Evolutionary conservation across 495 filamentous ascomycete genomes (phyloP).

Genomic region (Trichoderma gamsii): DNA sequence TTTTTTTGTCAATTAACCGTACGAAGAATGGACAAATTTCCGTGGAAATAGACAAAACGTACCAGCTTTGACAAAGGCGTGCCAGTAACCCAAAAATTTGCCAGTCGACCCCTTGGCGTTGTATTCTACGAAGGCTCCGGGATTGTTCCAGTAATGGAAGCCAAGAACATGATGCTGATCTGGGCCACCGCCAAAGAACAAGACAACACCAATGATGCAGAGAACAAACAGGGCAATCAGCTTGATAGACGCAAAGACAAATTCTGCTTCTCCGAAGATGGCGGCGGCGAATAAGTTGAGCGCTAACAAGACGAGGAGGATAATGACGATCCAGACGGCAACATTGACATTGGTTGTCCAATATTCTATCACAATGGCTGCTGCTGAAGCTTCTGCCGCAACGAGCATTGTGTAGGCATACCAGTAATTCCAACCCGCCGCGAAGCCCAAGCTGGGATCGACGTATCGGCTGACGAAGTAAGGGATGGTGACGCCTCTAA

Average conservation of each 20-base stretch:
- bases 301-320: constrained; percentile 36
- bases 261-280: constrained; percentile 59
- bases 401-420: constrained; percentile 44
- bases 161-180: constrained; percentile 47
- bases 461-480: constrained; percentile 70
- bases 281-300: constrained; percentile 46
- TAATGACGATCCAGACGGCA: constrained; percentile 56
- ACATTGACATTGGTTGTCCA: constrained; percentile 47
- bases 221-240: constrained; percentile 64
- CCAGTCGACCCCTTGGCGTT: constrained; percentile 44
- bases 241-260: constrained; percentile 62
- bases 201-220: constrained; percentile 65
- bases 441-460: constrained; percentile 70
- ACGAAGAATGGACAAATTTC: neutral
- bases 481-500: constrained; percentile 45
- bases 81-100: constrained; percentile 44
- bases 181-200: constrained; percentile 61
- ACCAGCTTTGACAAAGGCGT: constrained; percentile 35
- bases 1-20: neutral
- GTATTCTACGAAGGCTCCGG: constrained; percentile 63
- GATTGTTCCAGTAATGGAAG: constrained; percentile 65
- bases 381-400: constrained; percentile 45
- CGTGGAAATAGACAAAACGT: neutral
- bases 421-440: constrained; percentile 73
- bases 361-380: constrained; percentile 49